phyloP scores from a whole-genome alignment of 805 yeast genomes.

The Priceomyces carsonii region DNA sequence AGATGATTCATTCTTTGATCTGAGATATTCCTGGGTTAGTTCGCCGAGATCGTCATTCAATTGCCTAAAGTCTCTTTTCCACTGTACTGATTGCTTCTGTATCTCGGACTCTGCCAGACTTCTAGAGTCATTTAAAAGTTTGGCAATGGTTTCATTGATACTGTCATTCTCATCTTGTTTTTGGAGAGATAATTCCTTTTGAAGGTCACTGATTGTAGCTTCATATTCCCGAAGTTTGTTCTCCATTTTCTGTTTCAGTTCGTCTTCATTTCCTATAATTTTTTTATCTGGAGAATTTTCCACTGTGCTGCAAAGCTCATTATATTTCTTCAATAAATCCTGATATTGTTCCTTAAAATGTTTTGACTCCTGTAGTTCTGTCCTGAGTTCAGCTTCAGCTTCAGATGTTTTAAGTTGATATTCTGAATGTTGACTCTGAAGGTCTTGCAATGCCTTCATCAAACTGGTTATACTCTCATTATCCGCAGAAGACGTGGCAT shows the following conservation, averaged over 20 bases:
- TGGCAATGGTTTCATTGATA: conserved; percentile 3
- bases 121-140: conserved; percentile 3
- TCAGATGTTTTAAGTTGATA: conserved; percentile 20
- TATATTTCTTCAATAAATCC: conserved; percentile 15
- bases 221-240: conserved; percentile 32
- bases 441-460: too few relatives aligned
- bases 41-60: conserved; percentile 16
- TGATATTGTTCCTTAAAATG: conserved; percentile 13
- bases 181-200: conserved; percentile 31
- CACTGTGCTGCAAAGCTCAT: conserved; percentile 13
- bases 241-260: too few relatives aligned
- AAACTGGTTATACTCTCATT: too few relatives aligned
- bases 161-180: conserved; percentile 9
- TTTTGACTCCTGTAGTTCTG: conserved; percentile 23
- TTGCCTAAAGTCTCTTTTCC: conserved; percentile 13
- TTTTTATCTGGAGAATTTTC: too few relatives aligned
- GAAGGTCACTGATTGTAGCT: conserved; percentile 28
- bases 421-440: conserved; percentile 19
- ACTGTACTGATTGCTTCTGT: conserved; percentile 17
- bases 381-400: conserved; percentile 20
- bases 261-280: conserved; percentile 17
- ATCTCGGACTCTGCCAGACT: conserved; percentile 1
- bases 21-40: conserved; percentile 17
- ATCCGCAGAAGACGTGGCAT: too few relatives aligned
- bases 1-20: conserved; percentile 23